Percentiles rank a stretch among this genome's conserved stretches.
These are phyloP conservation scores for Coniosporium tulheliwenetii DNA, from an alignment of 2,329 filamentous ascomycete species.

Conservation along the genomic window DNA sequence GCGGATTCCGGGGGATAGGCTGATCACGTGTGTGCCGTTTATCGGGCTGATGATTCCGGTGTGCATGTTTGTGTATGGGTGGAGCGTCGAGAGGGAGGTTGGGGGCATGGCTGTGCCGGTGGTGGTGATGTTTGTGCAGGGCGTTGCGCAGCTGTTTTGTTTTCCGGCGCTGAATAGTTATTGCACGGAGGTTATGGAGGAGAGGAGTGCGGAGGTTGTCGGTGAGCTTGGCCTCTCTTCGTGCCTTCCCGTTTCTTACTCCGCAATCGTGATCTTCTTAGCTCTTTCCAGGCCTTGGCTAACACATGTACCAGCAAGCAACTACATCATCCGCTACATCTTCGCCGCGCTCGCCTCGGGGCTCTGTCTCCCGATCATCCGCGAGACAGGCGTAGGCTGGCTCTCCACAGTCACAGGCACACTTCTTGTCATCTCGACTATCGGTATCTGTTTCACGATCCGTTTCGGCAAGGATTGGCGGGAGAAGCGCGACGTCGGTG, in stretches of 20 bases:
- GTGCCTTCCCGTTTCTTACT: conserved; percentile 49
- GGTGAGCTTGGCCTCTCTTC: conserved; percentile 38
- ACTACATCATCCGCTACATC: conserved; percentile 64
- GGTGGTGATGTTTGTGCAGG: too few species aligned
- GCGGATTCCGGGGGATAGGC: conserved; percentile 52
- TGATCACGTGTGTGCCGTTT: conserved; percentile 42
- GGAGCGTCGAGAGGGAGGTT: too few species aligned
- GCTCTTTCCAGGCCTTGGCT: conserved; percentile 60
- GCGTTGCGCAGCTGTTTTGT: too few species aligned
- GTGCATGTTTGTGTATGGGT: too few species aligned
- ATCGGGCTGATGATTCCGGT: too few species aligned
- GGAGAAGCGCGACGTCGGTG: background rate
- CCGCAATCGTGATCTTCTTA: conserved; percentile 56
- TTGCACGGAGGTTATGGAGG: too few species aligned
- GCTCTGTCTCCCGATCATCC: conserved; percentile 57
- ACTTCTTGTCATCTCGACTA: conserved; percentile 35
- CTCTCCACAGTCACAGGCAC: conserved; percentile 54
- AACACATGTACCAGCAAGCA: conserved; percentile 60
- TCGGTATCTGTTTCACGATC: background rate
- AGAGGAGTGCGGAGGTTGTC: too few species aligned
- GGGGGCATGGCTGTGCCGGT: too few species aligned
- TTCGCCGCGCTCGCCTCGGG: conserved; percentile 58
- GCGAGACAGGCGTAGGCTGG: conserved; percentile 65
- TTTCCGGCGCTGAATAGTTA: too few species aligned
- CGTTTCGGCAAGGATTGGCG: background rate